Base-by-base conservation (phyloP, 1,139 yeast genomes). In the Blastobotrys apis region DNA sequence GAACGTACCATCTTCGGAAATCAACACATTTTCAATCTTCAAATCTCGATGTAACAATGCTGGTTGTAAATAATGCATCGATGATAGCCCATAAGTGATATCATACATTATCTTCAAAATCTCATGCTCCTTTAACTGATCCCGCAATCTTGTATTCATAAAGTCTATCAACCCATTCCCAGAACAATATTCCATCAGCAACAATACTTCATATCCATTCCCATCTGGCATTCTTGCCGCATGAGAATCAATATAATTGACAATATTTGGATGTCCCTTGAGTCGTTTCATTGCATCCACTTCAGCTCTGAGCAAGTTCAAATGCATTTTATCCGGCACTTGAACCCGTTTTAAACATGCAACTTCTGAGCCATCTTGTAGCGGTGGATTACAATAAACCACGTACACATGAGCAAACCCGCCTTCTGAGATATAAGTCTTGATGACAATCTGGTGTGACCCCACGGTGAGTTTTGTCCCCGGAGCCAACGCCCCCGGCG, bases 31-130 rank as follows among this genome's bases (percentile, higher is more conserved):
- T 64, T 92, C 99, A 54, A 94, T 90, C 67, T 92, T 92, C 56
- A 92, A 82, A 66, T 92, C 99, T 43, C 98, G 74, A 65, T 92
- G 99, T 34, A 92, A 77, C 55, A 92, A 71, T 1, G 95, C 90
- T 10, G 87, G 90, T 37, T 74, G 73, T 44, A 86, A 66, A 52
- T 84, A 81, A 67, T 92, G 98, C 82, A 94, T 88, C 70, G 81
- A 81, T 43, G 90, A 81, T 23, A 92, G 82, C 2, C 94, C 98
- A 46, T 78, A 74, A 2, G 92, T 79, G 30, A 88, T 75, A 60
- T 92, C 95, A 54, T 74, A 74, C 86, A 87, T 84, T 48, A 92
- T 90, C 48, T 78, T 76, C 48, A 92, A 66, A 37, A 94, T 81
- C 64, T 94, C 97, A 4, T 74, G 70, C 63, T 90, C 97, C 0